These are phyloP conservation scores for Alternaria atra DNA, from an alignment of 2,329 filamentous ascomycete species.

Conservation along the genomic window DNA sequence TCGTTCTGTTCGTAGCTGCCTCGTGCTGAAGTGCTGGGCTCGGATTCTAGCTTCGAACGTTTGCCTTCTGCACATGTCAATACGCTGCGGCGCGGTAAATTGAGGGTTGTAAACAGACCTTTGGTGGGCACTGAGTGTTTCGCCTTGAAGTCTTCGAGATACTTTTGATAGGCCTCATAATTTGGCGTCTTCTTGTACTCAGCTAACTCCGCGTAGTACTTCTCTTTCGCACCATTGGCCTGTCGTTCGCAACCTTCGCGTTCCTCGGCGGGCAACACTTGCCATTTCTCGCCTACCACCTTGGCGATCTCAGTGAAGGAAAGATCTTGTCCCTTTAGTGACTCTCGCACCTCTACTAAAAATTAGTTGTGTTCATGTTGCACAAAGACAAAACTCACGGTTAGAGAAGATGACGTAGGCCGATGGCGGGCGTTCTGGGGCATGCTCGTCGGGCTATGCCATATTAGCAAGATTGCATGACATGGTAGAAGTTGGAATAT, in stretches of 20 bases:
- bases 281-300: constrained; percentile 83
- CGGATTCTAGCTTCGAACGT: constrained; percentile 54
- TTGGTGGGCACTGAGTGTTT: constrained; percentile 63
- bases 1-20: constrained; percentile 45
- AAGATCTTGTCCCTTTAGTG: constrained; percentile 77
- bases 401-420: constrained; percentile 89
- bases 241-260: constrained; percentile 78
- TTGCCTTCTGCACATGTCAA: constrained; percentile 52
- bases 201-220: constrained; percentile 74
- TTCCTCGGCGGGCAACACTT: constrained; percentile 70
- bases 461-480: constrained; percentile 23
- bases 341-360: constrained; percentile 74
- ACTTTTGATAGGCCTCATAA: constrained; percentile 74
- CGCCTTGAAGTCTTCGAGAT: constrained; percentile 79
- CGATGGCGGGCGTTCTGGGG: constrained; percentile 80
- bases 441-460: constrained; percentile 75
- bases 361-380: constrained; percentile 25
- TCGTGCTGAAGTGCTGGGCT: constrained; percentile 44
- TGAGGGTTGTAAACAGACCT: constrained; percentile 35
- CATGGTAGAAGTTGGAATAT: neutral
- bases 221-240: constrained; percentile 77
- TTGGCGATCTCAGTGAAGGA: constrained; percentile 87
- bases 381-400: constrained; percentile 62
- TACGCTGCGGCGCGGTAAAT: constrained; percentile 11
- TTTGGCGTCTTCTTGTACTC: constrained; percentile 81